Conservation (phyloP, 2,329 filamentous ascomycete species). For the Cercospora sp. region DNA sequence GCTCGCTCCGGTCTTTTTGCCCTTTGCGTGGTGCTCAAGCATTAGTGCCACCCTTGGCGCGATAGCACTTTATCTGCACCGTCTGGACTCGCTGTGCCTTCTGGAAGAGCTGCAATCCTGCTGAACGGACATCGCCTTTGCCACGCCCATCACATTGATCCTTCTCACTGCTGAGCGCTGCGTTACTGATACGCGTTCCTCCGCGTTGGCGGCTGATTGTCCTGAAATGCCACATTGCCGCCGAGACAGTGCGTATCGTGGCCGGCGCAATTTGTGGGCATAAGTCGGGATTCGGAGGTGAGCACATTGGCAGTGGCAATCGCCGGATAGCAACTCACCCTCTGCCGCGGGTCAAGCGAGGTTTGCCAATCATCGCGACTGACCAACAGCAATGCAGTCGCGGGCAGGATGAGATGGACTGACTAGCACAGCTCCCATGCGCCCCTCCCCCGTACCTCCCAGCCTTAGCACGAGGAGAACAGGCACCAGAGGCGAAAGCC, state of each 20-base stretch:
- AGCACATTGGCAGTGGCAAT: not conserved
- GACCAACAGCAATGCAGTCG: not conserved
- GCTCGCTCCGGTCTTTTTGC: constrained; percentile 13
- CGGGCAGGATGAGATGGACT: not conserved
- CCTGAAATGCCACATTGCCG: not conserved
- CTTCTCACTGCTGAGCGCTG: not conserved
- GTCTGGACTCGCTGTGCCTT: not conserved
- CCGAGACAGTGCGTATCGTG: not conserved
- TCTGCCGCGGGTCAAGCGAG: not conserved
- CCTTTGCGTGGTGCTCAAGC: constrained; percentile 12
- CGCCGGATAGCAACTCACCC: not conserved
- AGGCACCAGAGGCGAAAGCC: not conserved
- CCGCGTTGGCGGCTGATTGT: not conserved
- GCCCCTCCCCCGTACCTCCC: not conserved
- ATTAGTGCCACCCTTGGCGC: constrained; percentile 10
- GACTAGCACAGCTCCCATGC: not conserved
- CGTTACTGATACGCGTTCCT: not conserved
- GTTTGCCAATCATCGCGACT: not conserved
- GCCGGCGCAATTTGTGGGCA: not conserved
- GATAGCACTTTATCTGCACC: constrained; percentile 14
- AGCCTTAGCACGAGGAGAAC: not conserved
- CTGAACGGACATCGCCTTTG: not conserved
- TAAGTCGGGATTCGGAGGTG: not conserved
- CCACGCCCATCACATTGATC: not conserved
- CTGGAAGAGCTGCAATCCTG: not conserved